phyloP scores from a whole-genome alignment of 768 basidiomycete genomes.

The Epithele typhae region DNA sequence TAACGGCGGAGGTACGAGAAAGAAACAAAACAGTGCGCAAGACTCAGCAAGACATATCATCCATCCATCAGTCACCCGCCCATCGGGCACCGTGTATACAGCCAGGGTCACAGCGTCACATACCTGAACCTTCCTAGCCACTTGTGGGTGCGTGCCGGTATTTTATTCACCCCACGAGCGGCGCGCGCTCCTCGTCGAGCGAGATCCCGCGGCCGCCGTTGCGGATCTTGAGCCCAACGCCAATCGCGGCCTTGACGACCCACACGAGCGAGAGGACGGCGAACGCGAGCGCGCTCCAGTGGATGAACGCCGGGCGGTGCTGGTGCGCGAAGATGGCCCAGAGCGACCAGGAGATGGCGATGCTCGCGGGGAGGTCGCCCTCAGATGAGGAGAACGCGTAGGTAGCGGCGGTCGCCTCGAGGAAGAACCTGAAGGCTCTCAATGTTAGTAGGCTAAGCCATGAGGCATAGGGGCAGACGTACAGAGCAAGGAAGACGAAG shows the following conservation, averaged over 20 bases:
- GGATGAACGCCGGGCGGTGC: slow-evolving; percentile 68
- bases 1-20: too few relatives aligned
- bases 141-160: too few relatives aligned
- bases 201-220: slow-evolving; percentile 47
- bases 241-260: slow-evolving; percentile 72
- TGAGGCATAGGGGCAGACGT: slow-evolving; percentile 28
- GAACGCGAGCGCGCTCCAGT: slow-evolving; percentile 85
- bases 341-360: slow-evolving; percentile 90
- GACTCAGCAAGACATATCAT: too few relatives aligned
- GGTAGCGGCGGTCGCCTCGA: slow-evolving; percentile 86
- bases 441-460: not conserved
- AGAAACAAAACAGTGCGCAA: too few relatives aligned
- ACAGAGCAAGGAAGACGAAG: slow-evolving; percentile 91
- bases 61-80: too few relatives aligned
- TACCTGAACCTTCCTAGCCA: too few relatives aligned
- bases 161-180: slow-evolving; percentile 71
- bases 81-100: too few relatives aligned
- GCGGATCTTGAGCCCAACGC: slow-evolving; percentile 40
- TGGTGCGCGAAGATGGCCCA: slow-evolving; percentile 89
- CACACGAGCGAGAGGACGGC: slow-evolving; percentile 82
- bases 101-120: too few relatives aligned
- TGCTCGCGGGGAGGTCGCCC: slow-evolving; percentile 89
- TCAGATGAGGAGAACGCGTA: slow-evolving; percentile 90
- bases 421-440: slow-evolving; percentile 73
- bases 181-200: slow-evolving; percentile 87